Conservation (phyloP, 2,329 filamentous ascomycete species). For the Alternaria sp. region DNA sequence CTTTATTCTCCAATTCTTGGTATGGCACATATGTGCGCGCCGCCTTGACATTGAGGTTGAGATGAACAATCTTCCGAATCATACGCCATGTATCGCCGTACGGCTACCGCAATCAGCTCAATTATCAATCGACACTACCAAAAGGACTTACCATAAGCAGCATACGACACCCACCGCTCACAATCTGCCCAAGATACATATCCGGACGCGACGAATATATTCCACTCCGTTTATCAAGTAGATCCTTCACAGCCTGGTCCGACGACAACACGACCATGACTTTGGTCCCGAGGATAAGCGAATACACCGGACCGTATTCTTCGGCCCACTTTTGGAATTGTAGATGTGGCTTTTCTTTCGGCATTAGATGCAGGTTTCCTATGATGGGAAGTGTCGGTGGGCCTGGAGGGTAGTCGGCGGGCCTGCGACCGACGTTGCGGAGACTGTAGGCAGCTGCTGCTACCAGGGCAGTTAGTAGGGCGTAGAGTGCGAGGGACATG, state of each 20-base stretch:
- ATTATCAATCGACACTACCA: accelerated
- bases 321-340: conserved; percentile 62
- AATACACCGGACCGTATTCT: conserved; percentile 60
- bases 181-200: conserved; percentile 20
- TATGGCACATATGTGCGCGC: conserved; percentile 53
- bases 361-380: conserved; percentile 61
- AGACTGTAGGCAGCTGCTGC: conserved; percentile 7
- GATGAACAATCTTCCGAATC: conserved; percentile 29
- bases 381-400: conserved; percentile 60
- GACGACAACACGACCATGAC: conserved; percentile 57
- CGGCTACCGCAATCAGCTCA: not conserved
- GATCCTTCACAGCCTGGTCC: conserved; percentile 56
- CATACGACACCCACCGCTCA: conserved; percentile 16
- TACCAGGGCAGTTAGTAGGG: not conserved
- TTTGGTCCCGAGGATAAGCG: conserved; percentile 58
- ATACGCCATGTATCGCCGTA: conserved; percentile 24
- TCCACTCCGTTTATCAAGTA: conserved; percentile 58
- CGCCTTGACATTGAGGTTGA: conserved; percentile 26
- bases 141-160: conserved; percentile 18
- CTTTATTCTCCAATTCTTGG: conserved; percentile 63
- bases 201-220: conserved; percentile 59
- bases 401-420: conserved; percentile 55
- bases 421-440: conserved; percentile 31
- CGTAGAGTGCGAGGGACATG: conserved; percentile 8
- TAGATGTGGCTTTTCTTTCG: conserved; percentile 50